Evolutionary conservation across 495 filamentous ascomycete species (phyloP).

Genomic region (Clohesyomyces aquaticus): DNA sequence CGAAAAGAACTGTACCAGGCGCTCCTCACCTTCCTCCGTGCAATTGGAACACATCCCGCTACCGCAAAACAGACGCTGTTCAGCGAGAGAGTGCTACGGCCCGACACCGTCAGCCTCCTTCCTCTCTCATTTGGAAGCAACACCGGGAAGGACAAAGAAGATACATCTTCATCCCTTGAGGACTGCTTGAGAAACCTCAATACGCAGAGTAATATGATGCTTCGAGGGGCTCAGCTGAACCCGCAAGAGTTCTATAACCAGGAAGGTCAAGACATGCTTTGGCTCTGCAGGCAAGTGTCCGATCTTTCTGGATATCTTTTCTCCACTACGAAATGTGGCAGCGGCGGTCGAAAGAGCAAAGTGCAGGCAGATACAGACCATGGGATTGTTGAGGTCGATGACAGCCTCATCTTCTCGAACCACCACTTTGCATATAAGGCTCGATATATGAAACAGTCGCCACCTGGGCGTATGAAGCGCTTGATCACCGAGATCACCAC

Average conservation of each 20-base stretch:
- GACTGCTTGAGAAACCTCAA: constrained; percentile 40
- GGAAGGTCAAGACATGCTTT: constrained; percentile 37
- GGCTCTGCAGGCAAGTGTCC: constrained; percentile 32
- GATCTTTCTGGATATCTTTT: constrained; percentile 32
- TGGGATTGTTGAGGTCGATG: constrained; percentile 12
- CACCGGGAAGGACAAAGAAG: constrained; percentile 4
- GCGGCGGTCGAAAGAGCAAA: background rate
- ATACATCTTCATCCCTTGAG: constrained; percentile 30
- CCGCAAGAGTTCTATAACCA: constrained; percentile 32
- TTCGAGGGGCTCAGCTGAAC: constrained; percentile 25
- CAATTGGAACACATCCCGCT: constrained; percentile 24
- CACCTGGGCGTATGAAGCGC: constrained; percentile 53
- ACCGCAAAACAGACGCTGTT: constrained; percentile 24
- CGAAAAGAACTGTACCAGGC: constrained; percentile 41
- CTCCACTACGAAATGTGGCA: constrained; percentile 13
- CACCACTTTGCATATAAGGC: constrained; percentile 11
- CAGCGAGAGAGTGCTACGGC: constrained; percentile 30
- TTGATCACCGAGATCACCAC: constrained; percentile 58
- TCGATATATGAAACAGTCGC: constrained; percentile 8
- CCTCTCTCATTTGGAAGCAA: constrained; percentile 27
- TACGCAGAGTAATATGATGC: constrained; percentile 43
- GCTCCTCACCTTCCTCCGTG: constrained; percentile 38
- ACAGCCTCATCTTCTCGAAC: constrained; percentile 7
- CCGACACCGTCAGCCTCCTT: constrained; percentile 34
- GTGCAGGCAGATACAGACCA: background rate